Base-by-base conservation (phyloP, 73 alveolate species). In the Uronychia binucleata region DNA sequence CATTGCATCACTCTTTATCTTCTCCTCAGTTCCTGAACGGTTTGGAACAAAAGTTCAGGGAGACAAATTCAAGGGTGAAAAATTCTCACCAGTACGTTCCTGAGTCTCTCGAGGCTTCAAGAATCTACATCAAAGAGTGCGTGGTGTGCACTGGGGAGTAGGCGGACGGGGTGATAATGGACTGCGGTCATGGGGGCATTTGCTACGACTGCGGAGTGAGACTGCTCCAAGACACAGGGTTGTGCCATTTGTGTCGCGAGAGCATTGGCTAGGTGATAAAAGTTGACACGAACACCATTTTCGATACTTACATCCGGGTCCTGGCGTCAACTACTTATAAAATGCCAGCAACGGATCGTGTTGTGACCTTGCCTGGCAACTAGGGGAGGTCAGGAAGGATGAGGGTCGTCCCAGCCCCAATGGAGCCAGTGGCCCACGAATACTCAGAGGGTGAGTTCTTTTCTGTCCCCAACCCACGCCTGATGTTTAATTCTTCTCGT, bases 191-290 rank as follows among this genome's bases (percentile, higher is more conserved):
- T 28, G 86, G 86, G 26, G 86, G 86, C 5, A 79, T 79, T 28
- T 79, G 86, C 59, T 79, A 35, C 28, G 86, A 79, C 11, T 79
- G 86, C 28, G 77, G 77, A 28, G 57, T 79, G 1, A 84, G 75
- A 59, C 85, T 59, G 31, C 83, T 77, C 76, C 74, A 82, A n/a
- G 84, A 78, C 26, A 80, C 88, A 11, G 31, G 85, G 27, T 83
- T 34, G 26, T 89, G 95, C 34, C 92, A 84, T 78, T 59, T 89
- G 1, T 89, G 95, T 34, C 75, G 95, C 31, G 94, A 79, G 30
- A 81, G 80, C 5, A 87, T 87, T 31, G 14, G 77, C 5, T 87
- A 87, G 27, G 86, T 87, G n/a, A 30, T 87, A 25, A 74, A 87
- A 35, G 77, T 87, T 80, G 93, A 87, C 58, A 30, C 80, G 28